Evolutionary conservation across 228 moss, liverwort and hornwort species (phyloP).

Genomic region (Sphagnum fallax): DNA sequence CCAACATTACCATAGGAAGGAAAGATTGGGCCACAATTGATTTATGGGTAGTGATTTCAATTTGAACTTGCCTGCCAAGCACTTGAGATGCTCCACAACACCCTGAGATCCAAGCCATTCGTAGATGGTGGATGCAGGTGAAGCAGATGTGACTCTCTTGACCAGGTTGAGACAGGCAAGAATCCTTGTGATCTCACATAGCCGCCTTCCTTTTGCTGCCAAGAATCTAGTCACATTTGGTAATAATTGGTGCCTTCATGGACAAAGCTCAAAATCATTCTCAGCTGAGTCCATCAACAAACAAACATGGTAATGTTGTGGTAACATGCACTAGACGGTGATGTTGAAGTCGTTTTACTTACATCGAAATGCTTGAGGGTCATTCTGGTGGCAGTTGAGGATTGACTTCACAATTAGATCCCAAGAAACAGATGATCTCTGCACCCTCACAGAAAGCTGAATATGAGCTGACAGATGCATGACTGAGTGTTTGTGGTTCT

Average conservation of each 20-base stretch:
- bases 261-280: neutral
- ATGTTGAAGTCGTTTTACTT: conserved; percentile 6
- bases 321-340: too few relatives aligned
- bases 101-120: conserved; percentile 79
- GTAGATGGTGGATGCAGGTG: conserved; percentile 38
- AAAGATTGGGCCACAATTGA: too few relatives aligned
- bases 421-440: conserved; percentile 48
- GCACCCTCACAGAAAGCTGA: conserved; percentile 2
- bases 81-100: conserved; percentile 52
- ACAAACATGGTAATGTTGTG: too few relatives aligned
- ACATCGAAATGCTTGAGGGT: conserved; percentile 56
- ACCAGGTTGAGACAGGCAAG: conserved; percentile 65
- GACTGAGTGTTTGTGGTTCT: neutral
- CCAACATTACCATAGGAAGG: too few relatives aligned
- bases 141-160: conserved; percentile 31
- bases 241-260: neutral
- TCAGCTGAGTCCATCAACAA: neutral
- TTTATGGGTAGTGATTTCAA: too few relatives aligned
- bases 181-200: conserved; percentile 61
- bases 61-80: conserved; percentile 44
- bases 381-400: conserved; percentile 39
- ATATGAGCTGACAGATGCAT: neutral
- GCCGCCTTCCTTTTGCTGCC: conserved; percentile 59
- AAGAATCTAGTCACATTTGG: conserved; percentile 4
- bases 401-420: conserved; percentile 52